Conservation (phyloP, 192 early-diverging fungal genomes). For the Mortierella alpina region DNA sequence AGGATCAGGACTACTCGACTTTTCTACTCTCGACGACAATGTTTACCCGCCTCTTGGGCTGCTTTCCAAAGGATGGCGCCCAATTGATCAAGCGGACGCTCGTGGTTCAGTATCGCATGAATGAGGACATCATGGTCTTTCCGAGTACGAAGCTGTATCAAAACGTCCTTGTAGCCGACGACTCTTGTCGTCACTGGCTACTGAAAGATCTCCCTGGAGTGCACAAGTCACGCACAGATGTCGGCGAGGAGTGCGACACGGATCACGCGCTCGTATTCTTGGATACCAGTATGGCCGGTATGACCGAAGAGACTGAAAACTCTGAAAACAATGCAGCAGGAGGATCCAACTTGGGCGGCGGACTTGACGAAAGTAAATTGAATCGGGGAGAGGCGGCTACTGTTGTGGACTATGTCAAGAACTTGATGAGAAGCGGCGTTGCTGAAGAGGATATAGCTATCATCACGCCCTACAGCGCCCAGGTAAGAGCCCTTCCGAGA, state of each 20-base stretch:
- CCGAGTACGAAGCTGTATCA: conserved; percentile 80
- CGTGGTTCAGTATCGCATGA: conserved; percentile 90
- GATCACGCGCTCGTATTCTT: conserved; percentile 70
- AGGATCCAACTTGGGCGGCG: conserved; percentile 27
- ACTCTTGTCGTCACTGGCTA: conserved; percentile 69
- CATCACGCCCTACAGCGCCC: conserved; percentile 89
- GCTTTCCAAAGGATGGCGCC: conserved; percentile 61
- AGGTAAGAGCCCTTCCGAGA: conserved; percentile 62
- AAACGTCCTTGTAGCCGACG: conserved; percentile 70
- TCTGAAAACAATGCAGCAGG: conserved; percentile 21
- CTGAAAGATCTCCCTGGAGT: conserved; percentile 74
- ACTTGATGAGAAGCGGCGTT: conserved; percentile 74
- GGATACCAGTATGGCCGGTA: conserved; percentile 72
- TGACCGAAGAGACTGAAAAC: conserved; percentile 53
- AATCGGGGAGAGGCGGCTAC: conserved; percentile 84
- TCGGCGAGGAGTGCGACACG: conserved; percentile 66
- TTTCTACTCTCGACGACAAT: conserved; percentile 68
- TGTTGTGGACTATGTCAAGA: conserved; percentile 69
- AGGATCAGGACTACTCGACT: conserved; percentile 39
- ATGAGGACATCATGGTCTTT: conserved; percentile 82
- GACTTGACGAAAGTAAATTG: conserved; percentile 69
- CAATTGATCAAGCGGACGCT: conserved; percentile 73
- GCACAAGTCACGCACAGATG: neutral
- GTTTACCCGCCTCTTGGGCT: conserved; percentile 81
- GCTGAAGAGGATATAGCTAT: conserved; percentile 75